Evolutionary conservation across 257 asterid species (phyloP), one percentile per base, ranked within the genome.

Genomic region (Solanum megistacrolobum): DNA sequence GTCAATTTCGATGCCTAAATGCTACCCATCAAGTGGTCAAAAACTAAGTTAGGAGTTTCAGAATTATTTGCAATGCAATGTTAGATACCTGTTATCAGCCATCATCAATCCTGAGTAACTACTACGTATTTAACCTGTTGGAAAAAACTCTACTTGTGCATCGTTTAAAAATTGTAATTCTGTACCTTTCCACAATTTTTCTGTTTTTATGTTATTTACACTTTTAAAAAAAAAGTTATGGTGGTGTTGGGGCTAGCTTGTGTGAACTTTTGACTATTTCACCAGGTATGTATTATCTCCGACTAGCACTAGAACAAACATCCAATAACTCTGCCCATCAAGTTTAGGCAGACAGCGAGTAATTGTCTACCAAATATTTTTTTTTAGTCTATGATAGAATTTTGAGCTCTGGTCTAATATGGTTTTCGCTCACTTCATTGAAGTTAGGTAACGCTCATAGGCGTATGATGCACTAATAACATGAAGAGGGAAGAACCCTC

Each of bases 1-100:
- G 88, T 92, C 79, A 88, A 91, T 86, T 89, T 88, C 62, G 88
- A 89, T 85, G 78, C 89, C 79, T 91, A 90, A 92, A 35, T 58
- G 27, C 39, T 89, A 84, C 86, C 87, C 55, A 52, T 89, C 86
- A 66, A 79, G 74, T 88, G 89, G 85, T 8, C 36, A 69, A 36
- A 88, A 85, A 38, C 62, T 73, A 72, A 86, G 74, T 88, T 89
- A 69, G 83, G 43, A 72, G 83, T 55, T 41, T 23, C 48, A 35
- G 29, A 74, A 74, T 74, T 35, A 36, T 75, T 75, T 75, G 29
- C 82, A 35, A 74, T 35, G 84, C 71, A 31, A 48, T 52, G 71
- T 82, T 48, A 74, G 75, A 74, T 52, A n/a, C 83, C 18, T 86
- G 73, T 86, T 74, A 35, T 86, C 27, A 14, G 43, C 48, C 46